phyloP scores from a whole-genome alignment of 2,329 filamentous ascomycete species.

The Microthyrium microscopicum region DNA sequence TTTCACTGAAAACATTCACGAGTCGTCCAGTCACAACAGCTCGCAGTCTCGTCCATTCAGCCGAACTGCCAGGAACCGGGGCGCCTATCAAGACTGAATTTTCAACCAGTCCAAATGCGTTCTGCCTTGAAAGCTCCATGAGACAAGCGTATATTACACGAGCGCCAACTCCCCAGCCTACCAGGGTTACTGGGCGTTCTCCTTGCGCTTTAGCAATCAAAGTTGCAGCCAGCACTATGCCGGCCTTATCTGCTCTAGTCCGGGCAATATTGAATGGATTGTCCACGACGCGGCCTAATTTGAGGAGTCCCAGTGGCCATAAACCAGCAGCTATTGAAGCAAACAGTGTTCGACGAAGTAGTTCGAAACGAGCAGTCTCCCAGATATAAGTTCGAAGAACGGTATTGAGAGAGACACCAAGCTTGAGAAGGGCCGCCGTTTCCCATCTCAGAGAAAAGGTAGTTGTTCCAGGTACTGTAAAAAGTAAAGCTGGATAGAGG shows the following conservation, averaged over 20 bases:
- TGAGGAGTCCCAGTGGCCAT: constrained; percentile 8
- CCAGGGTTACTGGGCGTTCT: constrained; percentile 8
- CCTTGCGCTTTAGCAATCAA: constrained; percentile 7
- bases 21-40: constrained; percentile 7
- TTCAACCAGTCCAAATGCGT: constrained; percentile 8
- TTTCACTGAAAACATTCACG: constrained; percentile 6
- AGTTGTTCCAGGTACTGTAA: neutral
- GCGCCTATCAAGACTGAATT: constrained; percentile 8
- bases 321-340: constrained; percentile 10
- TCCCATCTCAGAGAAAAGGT: constrained; percentile 9
- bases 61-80: constrained; percentile 4
- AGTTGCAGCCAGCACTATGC: constrained; percentile 14
- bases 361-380: constrained; percentile 5
- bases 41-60: constrained; percentile 4
- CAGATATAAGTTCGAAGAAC: constrained; percentile 4
- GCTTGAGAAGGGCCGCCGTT: constrained; percentile 5
- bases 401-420: constrained; percentile 5
- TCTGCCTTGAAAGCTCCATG: constrained; percentile 2
- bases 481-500: constrained; percentile 2
- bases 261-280: constrained; percentile 8
- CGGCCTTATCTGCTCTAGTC: constrained; percentile 7
- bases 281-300: constrained; percentile 6
- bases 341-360: constrained; percentile 8
- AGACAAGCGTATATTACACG: constrained; percentile 8
- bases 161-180: constrained; percentile 8